Base-by-base conservation (phyloP, 2,329 filamentous ascomycete species). In the Alternaria triticimaculans region DNA sequence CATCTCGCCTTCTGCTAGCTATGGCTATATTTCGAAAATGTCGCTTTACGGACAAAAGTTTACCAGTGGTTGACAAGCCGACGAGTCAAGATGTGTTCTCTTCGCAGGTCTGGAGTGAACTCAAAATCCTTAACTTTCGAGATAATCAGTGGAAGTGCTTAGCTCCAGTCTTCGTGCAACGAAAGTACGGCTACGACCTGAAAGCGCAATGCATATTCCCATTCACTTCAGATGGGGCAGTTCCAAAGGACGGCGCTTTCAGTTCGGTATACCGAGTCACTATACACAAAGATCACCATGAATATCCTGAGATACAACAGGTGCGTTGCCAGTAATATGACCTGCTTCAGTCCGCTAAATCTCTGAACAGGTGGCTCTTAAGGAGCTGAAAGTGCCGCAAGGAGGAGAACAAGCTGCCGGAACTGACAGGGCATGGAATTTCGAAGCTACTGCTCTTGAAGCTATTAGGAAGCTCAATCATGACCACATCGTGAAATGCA, bases 141-240 rank as follows among this genome's bases (percentile, higher is more conserved):
- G 53, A 64, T 2, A 43, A 55, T 4, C 70, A 72, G 45, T 72
- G 70, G 70, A 64, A 21, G 18, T 71, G 33, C 11, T 37, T 66
- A 12, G 66, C 48, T 7, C 68, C 68, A 3, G 43, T 67, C 1
- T 72, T 72, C 43, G 7, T 33, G 0, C 41, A 50, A 4, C 10
- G 25, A 2, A 21, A 28, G 15, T 67, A 64, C 30, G 45, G 58
- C 12, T 64, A 67, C 33, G 37, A 69, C 6, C 53, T 67, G 7
- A 8, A 21, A 10, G 10, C n/a, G 3, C 15, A 65, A 7, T 60
- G 53, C 33, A 66, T 70, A 21, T 55, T 72, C 9, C 69, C 67
- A 2, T 70, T 72, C 30, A 60, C 20, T 4, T 26, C 15, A 33
- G 43, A 41, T 15, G 30, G 49, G 11, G 43, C 20, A 3, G 6